phyloP scores from a whole-genome alignment of 495 filamentous ascomycete species.

The Tetracladium marchalianum region DNA sequence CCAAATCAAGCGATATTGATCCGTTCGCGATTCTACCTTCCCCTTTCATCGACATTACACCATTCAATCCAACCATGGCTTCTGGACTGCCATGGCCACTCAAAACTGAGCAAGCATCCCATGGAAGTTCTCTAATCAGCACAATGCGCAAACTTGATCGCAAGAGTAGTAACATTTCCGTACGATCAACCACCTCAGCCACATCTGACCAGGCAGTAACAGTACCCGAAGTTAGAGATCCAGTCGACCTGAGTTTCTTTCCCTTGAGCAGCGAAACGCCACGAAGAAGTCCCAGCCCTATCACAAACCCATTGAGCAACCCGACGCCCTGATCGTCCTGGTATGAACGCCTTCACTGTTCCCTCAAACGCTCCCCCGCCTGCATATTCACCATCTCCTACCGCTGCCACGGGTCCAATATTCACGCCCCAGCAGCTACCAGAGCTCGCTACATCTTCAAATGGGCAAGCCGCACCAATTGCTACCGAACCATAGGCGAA shows the following conservation, averaged over 20 bases:
- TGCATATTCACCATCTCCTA: slow-evolving; percentile 23
- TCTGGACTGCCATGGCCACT: too few relatives aligned
- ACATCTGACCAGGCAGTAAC: background rate
- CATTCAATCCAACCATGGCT: too few relatives aligned
- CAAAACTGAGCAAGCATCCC: too few relatives aligned
- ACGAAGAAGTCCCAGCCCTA: slow-evolving; percentile 5
- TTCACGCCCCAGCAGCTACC: too few relatives aligned
- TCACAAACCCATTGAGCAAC: slow-evolving; percentile 14
- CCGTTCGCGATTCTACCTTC: too few relatives aligned
- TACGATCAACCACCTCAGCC: slow-evolving; percentile 2
- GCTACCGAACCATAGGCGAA: slow-evolving; percentile 71
- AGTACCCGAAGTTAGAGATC: too few relatives aligned
- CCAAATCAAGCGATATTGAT: too few relatives aligned
- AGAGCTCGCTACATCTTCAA: background rate
- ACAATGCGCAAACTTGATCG: slow-evolving; percentile 16
- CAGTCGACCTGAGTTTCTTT: slow-evolving; percentile 1
- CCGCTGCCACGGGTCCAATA: slow-evolving; percentile 6
- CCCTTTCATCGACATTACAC: too few relatives aligned
- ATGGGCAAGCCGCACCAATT: too few relatives aligned
- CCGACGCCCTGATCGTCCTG: slow-evolving; percentile 12
- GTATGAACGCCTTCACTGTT: slow-evolving; percentile 18
- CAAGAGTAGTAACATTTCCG: slow-evolving; percentile 10
- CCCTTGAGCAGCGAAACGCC: background rate
- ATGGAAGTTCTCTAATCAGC: too few relatives aligned
- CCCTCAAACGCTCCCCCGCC: slow-evolving; percentile 28